Base-by-base conservation (phyloP, 768 basidiomycete species). In the Naganishia randhawae region DNA sequence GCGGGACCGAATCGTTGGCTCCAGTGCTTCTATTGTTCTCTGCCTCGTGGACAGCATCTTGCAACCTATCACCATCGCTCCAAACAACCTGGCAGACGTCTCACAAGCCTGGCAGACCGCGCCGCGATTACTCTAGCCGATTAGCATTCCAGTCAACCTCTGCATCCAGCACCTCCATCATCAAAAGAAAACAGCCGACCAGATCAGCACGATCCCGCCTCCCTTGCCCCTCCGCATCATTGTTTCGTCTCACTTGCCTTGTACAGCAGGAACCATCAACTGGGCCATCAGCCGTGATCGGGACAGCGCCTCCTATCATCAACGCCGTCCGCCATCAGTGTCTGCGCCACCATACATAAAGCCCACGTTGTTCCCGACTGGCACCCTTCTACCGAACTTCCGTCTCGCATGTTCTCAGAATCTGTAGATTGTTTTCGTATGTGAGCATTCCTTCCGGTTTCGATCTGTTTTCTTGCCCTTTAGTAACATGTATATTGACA, bases 351-450 rank as follows among this genome's bases (percentile, higher is more conserved):
- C 11, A 57, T 61, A 61, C 57, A 61, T 61, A 61, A 48, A 61
- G 57, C 57, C 39, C 22, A 41, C 39, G 57, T 6, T 61, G 25
- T 61, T 61, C 57, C 57, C 57, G 37, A 61, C 33, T 61, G 19
- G 17, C 25, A n/a, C 37, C 37, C 19, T 61, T 61, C 57, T 61
- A 35, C 39, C 22, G 37, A 35, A 35, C 19, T 57, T 37, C 37
- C 54, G 57, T 52, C 51, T 61, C 57, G 37, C 37, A 61, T 61
- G 57, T 27, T 61, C 27, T 27, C 57, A 42, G 57, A 61, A 61
- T 39, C 10, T 6, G 39, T n/a, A n/a, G 10, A 41, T 22, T 61
- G 57, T 7, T 14, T 42, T 10, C 16, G 35, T 41, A 61, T 19
- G 57, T 61, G 25, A 61, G 57, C 57, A 61, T n/a, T 39, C 32